Conservation (phyloP, 345 rosid genomes). For the Pseudoturritis turrita region DNA sequence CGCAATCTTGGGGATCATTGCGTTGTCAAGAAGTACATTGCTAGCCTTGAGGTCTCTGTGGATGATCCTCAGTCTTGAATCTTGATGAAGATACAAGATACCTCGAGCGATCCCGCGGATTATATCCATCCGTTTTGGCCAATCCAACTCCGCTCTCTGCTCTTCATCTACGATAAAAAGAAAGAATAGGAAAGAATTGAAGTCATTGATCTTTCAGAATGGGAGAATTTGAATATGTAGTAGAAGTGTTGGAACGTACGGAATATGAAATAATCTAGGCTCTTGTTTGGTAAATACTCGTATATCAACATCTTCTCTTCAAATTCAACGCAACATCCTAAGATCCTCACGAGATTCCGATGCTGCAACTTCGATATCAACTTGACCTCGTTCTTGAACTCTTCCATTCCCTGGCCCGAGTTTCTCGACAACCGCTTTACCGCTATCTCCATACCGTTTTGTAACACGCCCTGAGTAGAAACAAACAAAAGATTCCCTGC, state of each 20-base stretch:
- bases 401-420: conserved; percentile 50
- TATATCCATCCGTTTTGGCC: conserved; percentile 54
- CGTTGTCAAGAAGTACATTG: conserved; percentile 49
- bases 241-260: conserved; percentile 27
- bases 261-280: conserved; percentile 52
- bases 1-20: conserved; percentile 55
- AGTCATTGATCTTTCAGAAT: neutral
- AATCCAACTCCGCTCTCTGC: conserved; percentile 35
- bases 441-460: conserved; percentile 44
- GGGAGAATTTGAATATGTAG: neutral
- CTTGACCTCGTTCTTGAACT: conserved; percentile 45
- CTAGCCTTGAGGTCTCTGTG: conserved; percentile 72
- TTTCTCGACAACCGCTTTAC: conserved; percentile 45
- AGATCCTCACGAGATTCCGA: conserved; percentile 60
- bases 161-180: conserved; percentile 34
- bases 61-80: conserved; percentile 68
- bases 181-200: neutral
- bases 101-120: conserved; percentile 62
- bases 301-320: conserved; percentile 61
- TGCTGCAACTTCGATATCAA: conserved; percentile 61
- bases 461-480: conserved; percentile 35
- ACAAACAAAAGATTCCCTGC: neutral
- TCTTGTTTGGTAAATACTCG: conserved; percentile 59
- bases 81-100: conserved; percentile 66
- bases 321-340: conserved; percentile 54